phyloP scores from a whole-genome alignment of 768 basidiomycete species.

The Mycena pura region DNA sequence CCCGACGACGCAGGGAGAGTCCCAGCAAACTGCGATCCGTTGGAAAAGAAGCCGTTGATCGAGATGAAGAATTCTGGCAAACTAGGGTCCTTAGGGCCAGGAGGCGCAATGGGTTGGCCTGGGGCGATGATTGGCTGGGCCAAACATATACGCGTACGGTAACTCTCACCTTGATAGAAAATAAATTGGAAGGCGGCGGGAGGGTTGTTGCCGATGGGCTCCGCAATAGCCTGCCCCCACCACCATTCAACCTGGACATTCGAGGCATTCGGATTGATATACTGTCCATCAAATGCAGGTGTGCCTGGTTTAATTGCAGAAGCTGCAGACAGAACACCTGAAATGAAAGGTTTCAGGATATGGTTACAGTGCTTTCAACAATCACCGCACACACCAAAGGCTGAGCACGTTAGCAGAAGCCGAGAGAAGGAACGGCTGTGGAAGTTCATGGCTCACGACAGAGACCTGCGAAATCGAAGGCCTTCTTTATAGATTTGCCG shows the following conservation, averaged over 20 bases:
- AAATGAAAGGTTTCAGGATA: constrained; percentile 23
- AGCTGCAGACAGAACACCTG: constrained; percentile 22
- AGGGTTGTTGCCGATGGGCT: constrained; percentile 9
- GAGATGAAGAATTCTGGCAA: constrained; percentile 21
- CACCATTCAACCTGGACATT: constrained; percentile 32
- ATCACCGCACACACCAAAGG: no score
- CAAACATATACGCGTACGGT: no score
- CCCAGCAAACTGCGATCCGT: constrained; percentile 26
- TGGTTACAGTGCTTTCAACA: no score
- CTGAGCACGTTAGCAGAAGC: no score
- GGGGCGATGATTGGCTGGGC: no score
- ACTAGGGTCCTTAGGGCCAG: constrained; percentile 1
- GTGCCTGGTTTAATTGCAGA: no score
- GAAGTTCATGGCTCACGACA: no score
- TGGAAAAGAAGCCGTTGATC: constrained; percentile 27
- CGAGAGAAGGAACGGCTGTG: no score
- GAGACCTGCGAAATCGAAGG: no score
- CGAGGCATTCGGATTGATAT: constrained; percentile 21
- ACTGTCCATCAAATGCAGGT: constrained; percentile 29
- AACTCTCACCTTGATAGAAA: constrained; percentile 34
- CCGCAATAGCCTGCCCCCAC: constrained; percentile 29
- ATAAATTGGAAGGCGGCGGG: constrained; percentile 28
- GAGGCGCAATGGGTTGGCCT: constrained; percentile 3
- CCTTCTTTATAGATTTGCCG: no score
- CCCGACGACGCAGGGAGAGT: constrained; percentile 23